Evolutionary conservation across 1,284 basidiomycete genomes (phyloP).

Genomic region (Sporisorium iseilematis-ciliati): DNA sequence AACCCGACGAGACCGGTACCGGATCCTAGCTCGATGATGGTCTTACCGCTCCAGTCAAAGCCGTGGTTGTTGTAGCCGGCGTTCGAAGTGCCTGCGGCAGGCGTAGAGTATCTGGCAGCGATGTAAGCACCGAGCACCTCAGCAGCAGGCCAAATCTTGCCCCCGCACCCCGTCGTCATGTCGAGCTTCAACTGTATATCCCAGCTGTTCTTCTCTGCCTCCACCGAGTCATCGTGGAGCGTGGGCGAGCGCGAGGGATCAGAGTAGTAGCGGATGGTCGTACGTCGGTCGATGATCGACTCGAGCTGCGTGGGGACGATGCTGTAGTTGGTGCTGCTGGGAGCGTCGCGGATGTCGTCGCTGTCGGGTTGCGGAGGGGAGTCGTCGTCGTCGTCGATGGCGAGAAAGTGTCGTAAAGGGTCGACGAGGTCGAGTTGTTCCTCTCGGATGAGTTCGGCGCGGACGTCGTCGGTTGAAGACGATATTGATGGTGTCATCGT

Average conservation of each 20-base stretch:
- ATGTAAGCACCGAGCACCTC: constrained; percentile 75
- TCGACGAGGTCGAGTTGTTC: constrained; percentile 76
- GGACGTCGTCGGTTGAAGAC: not conserved
- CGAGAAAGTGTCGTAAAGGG: constrained; percentile 77
- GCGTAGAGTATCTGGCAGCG: constrained; percentile 34
- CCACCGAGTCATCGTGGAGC: constrained; percentile 1
- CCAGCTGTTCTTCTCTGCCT: constrained; percentile 14
- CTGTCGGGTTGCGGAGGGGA: not conserved
- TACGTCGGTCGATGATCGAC: constrained; percentile 71
- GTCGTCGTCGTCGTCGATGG: constrained; percentile 36
- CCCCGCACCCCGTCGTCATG: constrained; percentile 87
- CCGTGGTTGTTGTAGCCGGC: constrained; percentile 14
- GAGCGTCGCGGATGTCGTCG: constrained; percentile 16
- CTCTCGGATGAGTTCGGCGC: constrained; percentile 23
- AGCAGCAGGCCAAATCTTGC: constrained; percentile 91
- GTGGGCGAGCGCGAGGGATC: constrained; percentile 33
- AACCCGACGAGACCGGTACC: constrained; percentile 92
- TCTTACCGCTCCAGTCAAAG: constrained; percentile 54
- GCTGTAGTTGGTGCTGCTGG: constrained; percentile 22
- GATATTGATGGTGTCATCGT: constrained; percentile 1
- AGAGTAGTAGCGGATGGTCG: constrained; percentile 53
- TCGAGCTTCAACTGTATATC: constrained; percentile 76
- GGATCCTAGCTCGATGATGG: constrained; percentile 81
- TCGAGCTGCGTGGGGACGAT: constrained; percentile 75
- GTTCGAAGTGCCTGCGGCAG: not conserved